Evolutionary conservation across 148 eudicot genomes (phyloP).

Genomic region (Camellia lanceoleosa): DNA sequence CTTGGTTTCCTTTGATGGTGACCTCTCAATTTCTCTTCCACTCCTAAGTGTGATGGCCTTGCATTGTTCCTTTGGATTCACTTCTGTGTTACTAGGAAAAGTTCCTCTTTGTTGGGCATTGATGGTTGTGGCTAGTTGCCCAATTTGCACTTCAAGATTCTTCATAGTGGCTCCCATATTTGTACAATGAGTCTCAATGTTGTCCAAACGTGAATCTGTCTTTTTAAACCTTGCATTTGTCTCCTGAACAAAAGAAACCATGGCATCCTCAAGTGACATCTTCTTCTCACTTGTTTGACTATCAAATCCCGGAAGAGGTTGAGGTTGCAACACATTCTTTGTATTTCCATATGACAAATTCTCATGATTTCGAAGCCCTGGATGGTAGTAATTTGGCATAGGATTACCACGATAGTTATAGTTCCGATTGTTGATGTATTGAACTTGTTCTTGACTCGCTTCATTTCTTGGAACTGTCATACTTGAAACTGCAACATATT

Average conservation of each 20-base stretch:
- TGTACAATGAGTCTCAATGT: too few species aligned
- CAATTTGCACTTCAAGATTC: not conserved
- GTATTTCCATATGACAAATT: not conserved
- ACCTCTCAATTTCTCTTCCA: not conserved
- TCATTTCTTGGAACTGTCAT: not conserved
- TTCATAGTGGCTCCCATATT: not conserved
- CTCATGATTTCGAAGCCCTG: not conserved
- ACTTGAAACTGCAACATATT: too few species aligned
- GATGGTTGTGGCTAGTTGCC: not conserved
- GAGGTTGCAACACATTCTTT: not conserved
- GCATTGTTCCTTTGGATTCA: not conserved
- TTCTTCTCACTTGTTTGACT: not conserved
- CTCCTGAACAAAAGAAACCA: not conserved
- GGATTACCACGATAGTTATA: not conserved
- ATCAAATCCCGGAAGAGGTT: not conserved
- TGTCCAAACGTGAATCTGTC: not conserved
- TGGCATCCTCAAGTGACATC: not conserved
- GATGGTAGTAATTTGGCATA: not conserved
- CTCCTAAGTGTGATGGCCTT: not conserved
- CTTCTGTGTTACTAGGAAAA: not conserved
- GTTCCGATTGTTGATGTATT: not conserved
- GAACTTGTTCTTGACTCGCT: not conserved
- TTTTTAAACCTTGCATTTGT: not conserved
- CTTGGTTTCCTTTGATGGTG: not conserved
- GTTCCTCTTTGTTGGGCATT: not conserved